phyloP scores from a whole-genome alignment of 768 basidiomycete genomes.

The Pisolithus orientalis region DNA sequence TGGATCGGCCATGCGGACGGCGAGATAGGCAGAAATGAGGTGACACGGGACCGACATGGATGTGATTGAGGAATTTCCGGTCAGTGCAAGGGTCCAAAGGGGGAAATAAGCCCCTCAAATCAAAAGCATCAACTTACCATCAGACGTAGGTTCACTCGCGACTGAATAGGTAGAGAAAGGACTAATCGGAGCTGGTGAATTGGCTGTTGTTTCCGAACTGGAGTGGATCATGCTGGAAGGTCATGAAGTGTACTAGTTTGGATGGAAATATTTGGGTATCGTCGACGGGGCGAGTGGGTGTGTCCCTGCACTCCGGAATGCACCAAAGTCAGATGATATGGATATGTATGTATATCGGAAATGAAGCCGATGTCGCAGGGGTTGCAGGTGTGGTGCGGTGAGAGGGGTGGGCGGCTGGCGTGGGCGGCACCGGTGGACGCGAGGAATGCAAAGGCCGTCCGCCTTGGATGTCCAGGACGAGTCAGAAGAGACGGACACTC shows the following conservation, averaged over 20 bases:
- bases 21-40: neutral
- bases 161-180: slow-evolving; percentile 34
- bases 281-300: neutral
- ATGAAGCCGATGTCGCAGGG: neutral
- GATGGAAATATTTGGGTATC: neutral
- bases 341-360: neutral
- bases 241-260: slow-evolving; percentile 12
- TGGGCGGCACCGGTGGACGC: neutral
- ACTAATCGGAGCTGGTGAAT: slow-evolving; percentile 30
- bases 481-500: no score
- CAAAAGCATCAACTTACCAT: slow-evolving; percentile 27
- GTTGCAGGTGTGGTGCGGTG: neutral
- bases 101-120: neutral
- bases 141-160: slow-evolving; percentile 48
- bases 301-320: neutral
- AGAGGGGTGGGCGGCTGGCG: neutral
- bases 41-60: neutral
- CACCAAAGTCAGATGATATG: neutral
- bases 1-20: neutral
- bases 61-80: neutral
- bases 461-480: neutral
- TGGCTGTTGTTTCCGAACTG: slow-evolving; percentile 30
- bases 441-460: no score
- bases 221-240: slow-evolving; percentile 25
- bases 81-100: neutral